Percentiles rank a stretch among this genome's conserved stretches.
phyloP scores from a whole-genome alignment of 192 early-diverging fungal genomes.

The Coemansia sp. region DNA sequence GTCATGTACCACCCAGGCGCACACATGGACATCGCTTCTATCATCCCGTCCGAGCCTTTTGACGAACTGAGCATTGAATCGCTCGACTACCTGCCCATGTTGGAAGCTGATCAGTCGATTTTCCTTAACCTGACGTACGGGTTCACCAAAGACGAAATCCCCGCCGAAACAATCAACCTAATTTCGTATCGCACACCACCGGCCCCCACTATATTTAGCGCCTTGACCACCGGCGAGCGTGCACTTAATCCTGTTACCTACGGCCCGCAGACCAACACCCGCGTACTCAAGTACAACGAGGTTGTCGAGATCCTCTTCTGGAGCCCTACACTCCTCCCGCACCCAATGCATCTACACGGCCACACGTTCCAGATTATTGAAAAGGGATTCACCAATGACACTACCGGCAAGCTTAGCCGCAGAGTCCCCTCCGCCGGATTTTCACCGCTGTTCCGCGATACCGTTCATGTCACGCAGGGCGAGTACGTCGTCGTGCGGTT shows the following conservation, averaged over 20 bases:
- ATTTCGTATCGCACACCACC: conserved; percentile 52
- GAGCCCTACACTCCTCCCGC: conserved; percentile 64
- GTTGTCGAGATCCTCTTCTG: conserved; percentile 69
- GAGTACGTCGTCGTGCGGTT: conserved; percentile 69
- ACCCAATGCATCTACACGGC: conserved; percentile 82
- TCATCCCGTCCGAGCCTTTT: conserved; percentile 29
- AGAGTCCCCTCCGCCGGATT: conserved; percentile 1
- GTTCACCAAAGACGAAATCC: not conserved
- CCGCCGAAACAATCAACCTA: not conserved
- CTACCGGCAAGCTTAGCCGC: not conserved
- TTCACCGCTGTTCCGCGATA: conserved; percentile 53
- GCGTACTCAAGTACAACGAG: conserved; percentile 60
- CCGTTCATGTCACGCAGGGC: conserved; percentile 58
- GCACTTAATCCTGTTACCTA: conserved; percentile 58
- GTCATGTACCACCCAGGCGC: conserved; percentile 50
- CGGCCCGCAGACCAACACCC: conserved; percentile 60
- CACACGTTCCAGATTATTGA: conserved; percentile 78
- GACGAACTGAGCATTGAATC: conserved; percentile 55
- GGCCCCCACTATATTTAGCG: conserved; percentile 67
- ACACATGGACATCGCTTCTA: conserved; percentile 2
- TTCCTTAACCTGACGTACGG: conserved; percentile 57
- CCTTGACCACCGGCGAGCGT: conserved; percentile 56
- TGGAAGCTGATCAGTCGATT: conserved; percentile 49
- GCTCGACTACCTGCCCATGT: conserved; percentile 45
- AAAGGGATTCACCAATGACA: conserved; percentile 37